Conservation (phyloP, 768 basidiomycete genomes). For the Tylopilus cervinicoccineus region DNA sequence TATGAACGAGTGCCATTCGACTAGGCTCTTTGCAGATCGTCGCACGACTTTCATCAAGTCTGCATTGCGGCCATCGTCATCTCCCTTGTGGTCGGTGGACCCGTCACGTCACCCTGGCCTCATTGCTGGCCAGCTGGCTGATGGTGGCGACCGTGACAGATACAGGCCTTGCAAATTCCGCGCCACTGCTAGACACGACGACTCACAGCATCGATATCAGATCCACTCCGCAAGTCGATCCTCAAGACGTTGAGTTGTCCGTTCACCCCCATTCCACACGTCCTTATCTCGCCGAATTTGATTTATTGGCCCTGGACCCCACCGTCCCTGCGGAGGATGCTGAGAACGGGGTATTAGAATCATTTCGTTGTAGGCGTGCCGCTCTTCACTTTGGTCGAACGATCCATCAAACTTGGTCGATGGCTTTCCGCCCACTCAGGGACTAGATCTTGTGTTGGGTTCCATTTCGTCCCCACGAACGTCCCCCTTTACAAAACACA, state of each 20-base stretch:
- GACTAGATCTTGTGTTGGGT: slow-evolving; percentile 53
- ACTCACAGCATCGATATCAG: slow-evolving; percentile 8
- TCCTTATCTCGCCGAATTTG: slow-evolving; percentile 16
- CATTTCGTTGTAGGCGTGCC: slow-evolving; percentile 44
- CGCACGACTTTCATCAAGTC: slow-evolving; percentile 10
- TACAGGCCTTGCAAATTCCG: slow-evolving; percentile 6
- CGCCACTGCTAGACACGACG: background rate
- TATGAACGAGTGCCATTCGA: slow-evolving; percentile 1
- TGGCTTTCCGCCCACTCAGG: slow-evolving; percentile 50
- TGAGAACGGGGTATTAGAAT: slow-evolving; percentile 44
- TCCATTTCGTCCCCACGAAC: slow-evolving; percentile 44
- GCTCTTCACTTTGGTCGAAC: slow-evolving; percentile 51
- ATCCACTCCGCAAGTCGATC: slow-evolving; percentile 26
- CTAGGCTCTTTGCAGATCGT: slow-evolving; percentile 9
- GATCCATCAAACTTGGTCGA: slow-evolving; percentile 59
- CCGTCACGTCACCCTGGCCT: slow-evolving; percentile 12
- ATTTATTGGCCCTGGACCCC: slow-evolving; percentile 46
- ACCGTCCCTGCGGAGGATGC: slow-evolving; percentile 47
- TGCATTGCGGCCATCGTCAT: slow-evolving; percentile 6
- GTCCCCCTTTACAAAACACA: slow-evolving; percentile 48
- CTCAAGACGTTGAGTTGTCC: slow-evolving; percentile 34
- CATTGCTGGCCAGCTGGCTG: slow-evolving; percentile 14
- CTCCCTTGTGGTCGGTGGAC: background rate
- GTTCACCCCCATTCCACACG: slow-evolving; percentile 5
- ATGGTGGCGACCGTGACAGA: slow-evolving; percentile 9